Base-by-base conservation (phyloP, 306 rosid species). In the Lotus japonicus region DNA sequence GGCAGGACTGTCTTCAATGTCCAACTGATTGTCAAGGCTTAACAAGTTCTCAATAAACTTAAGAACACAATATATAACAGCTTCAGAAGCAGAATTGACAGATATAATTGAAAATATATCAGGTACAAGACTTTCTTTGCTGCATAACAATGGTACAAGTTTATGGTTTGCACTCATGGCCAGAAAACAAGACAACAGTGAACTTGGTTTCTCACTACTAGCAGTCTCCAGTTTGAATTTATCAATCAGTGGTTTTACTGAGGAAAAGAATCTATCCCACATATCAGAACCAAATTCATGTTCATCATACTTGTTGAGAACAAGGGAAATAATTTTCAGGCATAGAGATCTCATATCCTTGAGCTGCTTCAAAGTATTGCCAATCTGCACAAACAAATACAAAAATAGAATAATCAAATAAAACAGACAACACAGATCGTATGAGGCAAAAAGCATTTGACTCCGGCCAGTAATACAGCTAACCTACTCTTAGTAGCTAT, bases 141-240 rank as follows among this genome's bases (percentile, higher is more conserved):
- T 65, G 71, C 68, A 70, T 67, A 94, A 80, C 33, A 86, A 74
- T 23, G 85, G 76, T 35, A 80, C 86, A 23, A 88, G 89, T 58
- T 76, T 94, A 74, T 79, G 67, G 86, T 82, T 86, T 84, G 83
- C 83, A 65, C 90, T 86, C 98, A 94, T 88, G 70, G 90, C 86
- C 77, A 85, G 66, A 86, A 94, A 94, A 83, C 98, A 88, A 77
- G 96, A 86, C 33, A 90, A 83, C 58, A 94, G 90, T 4, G 97
- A 86, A 82, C 98, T 90, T 42, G 98, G 98, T 63, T 88, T 94
- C 84, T 90, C 92, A 77, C 97, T 84, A 62, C 94, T 90, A 69
- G 91, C 89, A 71, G 88, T 85, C 80, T 90, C 98, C 73, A 80
- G 89, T 77, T 85, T 90, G 78, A 94, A 88, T 71, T 84, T 82